Base-by-base conservation (phyloP, 192 early-diverging fungal genomes). In the Lunasporangiospora selenospora region DNA sequence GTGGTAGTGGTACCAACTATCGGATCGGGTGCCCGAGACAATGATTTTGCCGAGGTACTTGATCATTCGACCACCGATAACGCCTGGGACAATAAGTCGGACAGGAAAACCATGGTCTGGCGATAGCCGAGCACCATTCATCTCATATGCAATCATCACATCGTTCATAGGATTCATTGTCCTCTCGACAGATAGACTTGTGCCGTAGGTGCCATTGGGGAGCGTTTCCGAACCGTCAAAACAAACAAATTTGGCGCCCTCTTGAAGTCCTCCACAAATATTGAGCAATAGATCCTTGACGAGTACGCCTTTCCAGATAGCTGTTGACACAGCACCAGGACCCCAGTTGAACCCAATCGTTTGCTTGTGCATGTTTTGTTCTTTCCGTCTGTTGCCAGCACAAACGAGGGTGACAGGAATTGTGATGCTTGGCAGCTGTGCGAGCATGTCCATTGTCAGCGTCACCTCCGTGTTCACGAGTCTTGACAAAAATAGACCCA, bases 21-120 rank as follows among this genome's bases (percentile, higher is more conserved):
- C 63, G 12, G 90, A 89, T 58, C 87, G 85, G 21, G 60, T 27
- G 32, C 83, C 80, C 32, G 80, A 69, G 29, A 92, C 79, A 7
- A 69, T 80, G 24, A 95, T 80, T 42, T 75, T 78, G 40, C 65
- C 56, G 21, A 95, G 73, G 91, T 91, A 96, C 58, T 97, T 97
- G 66, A 96, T 88, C 59, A 79, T 88, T 32, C 95, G 84, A 1
- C 93, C 95, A 16, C 94, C 95, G 33, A 97, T 94, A 56, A 86
- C 80, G 3, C 95, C 95, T 23, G 94, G 94, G 6, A 96, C 87
- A 34, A 97, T 85, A n/a, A 89, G 83, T 15, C 95, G 91, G 10
- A 94, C 58, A 3, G 95, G 95, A 60, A 80, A 91, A 6, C 95
- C 94, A 76, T 97, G 95, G 76, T 95, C 93, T 32, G 89, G 88